Evolutionary conservation across 257 asterid species (phyloP), one percentile per base, ranked within the genome.

Genomic region (Solanum chmielewskii): DNA sequence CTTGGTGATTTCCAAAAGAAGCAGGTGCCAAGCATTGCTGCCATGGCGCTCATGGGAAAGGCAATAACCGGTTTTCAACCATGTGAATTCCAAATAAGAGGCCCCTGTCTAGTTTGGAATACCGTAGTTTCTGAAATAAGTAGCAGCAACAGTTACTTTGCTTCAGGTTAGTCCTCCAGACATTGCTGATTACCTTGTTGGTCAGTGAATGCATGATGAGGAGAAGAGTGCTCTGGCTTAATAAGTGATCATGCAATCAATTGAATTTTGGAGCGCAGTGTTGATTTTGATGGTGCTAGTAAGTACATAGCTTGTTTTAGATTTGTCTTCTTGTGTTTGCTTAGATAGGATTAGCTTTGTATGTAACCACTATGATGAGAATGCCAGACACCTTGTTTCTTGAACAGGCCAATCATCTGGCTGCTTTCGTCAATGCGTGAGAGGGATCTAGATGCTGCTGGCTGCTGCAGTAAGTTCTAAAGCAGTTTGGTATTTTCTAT

Each of bases 31-130:
- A 95, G 99, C 93, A 91, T 93, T 78, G 97, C 93, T 73, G 96
- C 98, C 27, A 93, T 96, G 98, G 99, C 98, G 5, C 83, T 94
- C 88, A 90, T 94, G 98, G 94, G 92, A 66, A 95, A 90, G 91
- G 95, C 94, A 45, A 80, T 93, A 91, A 88, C 83, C 3, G 90
- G 94, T 45, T 89, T 88, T 70, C 93, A 90, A 84, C 91, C 90
- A 7, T 93, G 95, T 56, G 93, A 92, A 83, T 71, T 93, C 76
- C 88, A 89, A 78, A 94, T 88, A 62, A 91, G 82, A 89, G 98
- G 96, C 5, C 56, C 94, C 60, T 88, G 88, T 86, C 91, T 94
- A 9, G 91, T 93, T 76, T 96, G 99, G 99, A 93, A 90, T 85
- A 88, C 91, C 87, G 82, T 83, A 87, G 91, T 56, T 89, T 77